Percentiles rank a stretch among this genome's conserved stretches.
phyloP scores from a whole-genome alignment of 176 grass and related monocot species.

The Coix lacrymajobi region DNA sequence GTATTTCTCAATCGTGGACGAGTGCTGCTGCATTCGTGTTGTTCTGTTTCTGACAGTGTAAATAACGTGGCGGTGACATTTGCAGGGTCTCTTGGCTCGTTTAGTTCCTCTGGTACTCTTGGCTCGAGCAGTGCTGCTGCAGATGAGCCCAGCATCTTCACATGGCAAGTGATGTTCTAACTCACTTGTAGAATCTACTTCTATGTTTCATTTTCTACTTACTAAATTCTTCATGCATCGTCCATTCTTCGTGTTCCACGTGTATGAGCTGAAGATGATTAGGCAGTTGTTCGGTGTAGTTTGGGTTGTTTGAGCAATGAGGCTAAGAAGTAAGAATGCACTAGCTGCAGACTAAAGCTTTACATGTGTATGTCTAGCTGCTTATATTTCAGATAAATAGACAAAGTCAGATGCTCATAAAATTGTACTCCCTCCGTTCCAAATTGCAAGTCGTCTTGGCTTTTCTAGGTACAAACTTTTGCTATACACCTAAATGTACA shows the following conservation, averaged over 20 bases:
- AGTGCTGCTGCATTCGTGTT: not conserved
- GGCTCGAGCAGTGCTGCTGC: not conserved
- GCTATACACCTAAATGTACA: not conserved
- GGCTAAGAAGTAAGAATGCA: not conserved
- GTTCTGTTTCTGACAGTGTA: not conserved
- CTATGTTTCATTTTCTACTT: not conserved
- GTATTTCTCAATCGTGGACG: not conserved
- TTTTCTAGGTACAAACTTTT: not conserved
- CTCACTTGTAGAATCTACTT: not conserved
- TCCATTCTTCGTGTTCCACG: not conserved
- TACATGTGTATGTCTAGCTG: not conserved
- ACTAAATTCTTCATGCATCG: not conserved
- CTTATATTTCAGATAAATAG: not conserved
- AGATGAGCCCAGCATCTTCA: conserved; percentile 10
- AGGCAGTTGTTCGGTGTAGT: not conserved
- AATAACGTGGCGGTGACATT: not conserved
- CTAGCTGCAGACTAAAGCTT: not conserved
- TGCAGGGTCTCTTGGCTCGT: conserved; percentile 67
- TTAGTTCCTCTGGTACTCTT: conserved; percentile 40
- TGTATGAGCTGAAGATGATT: not conserved
- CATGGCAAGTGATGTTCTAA: conserved; percentile 48
- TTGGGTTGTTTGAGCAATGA: not conserved
- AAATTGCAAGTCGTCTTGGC: not conserved
- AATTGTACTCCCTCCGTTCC: not conserved
- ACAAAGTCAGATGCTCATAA: not conserved